phyloP scores from a whole-genome alignment of 345 rosid species.

The Syzygium jambos region DNA sequence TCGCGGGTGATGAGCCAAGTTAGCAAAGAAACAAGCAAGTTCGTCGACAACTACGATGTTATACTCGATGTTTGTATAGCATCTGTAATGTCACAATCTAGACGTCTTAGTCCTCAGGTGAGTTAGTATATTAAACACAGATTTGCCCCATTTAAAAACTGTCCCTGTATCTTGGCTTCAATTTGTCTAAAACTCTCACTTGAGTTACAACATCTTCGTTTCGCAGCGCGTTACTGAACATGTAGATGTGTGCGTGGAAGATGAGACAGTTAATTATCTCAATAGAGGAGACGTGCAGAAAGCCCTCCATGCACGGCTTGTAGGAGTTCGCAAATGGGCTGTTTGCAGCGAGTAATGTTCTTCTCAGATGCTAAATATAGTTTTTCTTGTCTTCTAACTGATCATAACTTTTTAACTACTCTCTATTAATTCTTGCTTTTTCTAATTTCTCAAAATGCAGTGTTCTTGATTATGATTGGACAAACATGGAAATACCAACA shows the following conservation, averaged over 20 bases:
- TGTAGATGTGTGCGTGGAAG: slow-evolving; percentile 91
- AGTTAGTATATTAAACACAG: background rate
- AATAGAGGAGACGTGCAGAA: slow-evolving; percentile 83
- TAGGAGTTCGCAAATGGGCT: slow-evolving; percentile 71
- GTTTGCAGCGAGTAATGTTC: slow-evolving; percentile 84
- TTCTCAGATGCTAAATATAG: background rate
- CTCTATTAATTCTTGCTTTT: background rate
- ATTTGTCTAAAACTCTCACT: background rate
- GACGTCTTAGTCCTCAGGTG: slow-evolving; percentile 60
- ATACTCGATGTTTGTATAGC: slow-evolving; percentile 93
- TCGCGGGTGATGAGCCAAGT: slow-evolving; percentile 85
- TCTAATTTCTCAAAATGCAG: slow-evolving; percentile 18
- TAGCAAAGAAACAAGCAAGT: slow-evolving; percentile 72
- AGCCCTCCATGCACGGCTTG: slow-evolving; percentile 86
- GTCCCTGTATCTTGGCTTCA: background rate
- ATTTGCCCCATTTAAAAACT: background rate
- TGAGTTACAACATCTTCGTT: background rate
- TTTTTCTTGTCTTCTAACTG: background rate
- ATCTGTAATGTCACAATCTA: slow-evolving; percentile 72
- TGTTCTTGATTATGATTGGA: slow-evolving; percentile 70
- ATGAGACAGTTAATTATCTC: slow-evolving; percentile 81
- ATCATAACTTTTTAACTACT: background rate
- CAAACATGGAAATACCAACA: slow-evolving; percentile 75
- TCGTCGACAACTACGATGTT: slow-evolving; percentile 92
- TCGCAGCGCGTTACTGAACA: slow-evolving; percentile 66